phyloP scores from a whole-genome alignment of 2,329 filamentous ascomycete species.

The Aspergillus brunneoviolaceus region DNA sequence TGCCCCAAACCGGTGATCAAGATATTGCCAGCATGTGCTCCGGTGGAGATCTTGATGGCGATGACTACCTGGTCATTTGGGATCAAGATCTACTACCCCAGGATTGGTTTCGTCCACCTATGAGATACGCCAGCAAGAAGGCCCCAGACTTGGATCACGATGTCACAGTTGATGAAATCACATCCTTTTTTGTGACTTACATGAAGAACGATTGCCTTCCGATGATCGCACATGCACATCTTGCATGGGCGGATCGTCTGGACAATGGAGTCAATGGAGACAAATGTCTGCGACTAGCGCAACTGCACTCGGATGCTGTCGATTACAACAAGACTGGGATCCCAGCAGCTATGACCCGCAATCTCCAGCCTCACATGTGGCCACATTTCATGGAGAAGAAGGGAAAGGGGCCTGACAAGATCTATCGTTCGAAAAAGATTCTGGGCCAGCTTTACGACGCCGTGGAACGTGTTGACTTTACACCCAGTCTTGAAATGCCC shows the following conservation, averaged over 20 bases:
- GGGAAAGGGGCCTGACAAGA: constrained; percentile 43
- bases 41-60: constrained; percentile 91
- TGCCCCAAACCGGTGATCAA: constrained; percentile 78
- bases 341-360: constrained; percentile 65
- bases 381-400: constrained; percentile 87
- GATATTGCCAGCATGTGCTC: constrained; percentile 93
- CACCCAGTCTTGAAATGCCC: constrained; percentile 65
- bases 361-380: constrained; percentile 63
- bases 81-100: constrained; percentile 70
- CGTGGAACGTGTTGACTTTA: constrained; percentile 67
- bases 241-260: constrained; percentile 70
- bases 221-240: constrained; percentile 76
- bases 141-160: constrained; percentile 58
- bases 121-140: constrained; percentile 68
- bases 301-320: constrained; percentile 84
- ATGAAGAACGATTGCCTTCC: constrained; percentile 87
- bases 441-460: constrained; percentile 82
- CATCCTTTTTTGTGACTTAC: constrained; percentile 83
- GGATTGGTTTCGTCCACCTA: constrained; percentile 70
- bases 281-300: constrained; percentile 73
- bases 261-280: constrained; percentile 63
- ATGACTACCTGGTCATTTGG: constrained; percentile 95
- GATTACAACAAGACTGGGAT: constrained; percentile 92
- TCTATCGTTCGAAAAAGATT: constrained; percentile 68
- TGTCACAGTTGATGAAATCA: constrained; percentile 72